Evolutionary conservation across 2,329 filamentous ascomycete species (phyloP).

Genomic region (Penicillium hordei): DNA sequence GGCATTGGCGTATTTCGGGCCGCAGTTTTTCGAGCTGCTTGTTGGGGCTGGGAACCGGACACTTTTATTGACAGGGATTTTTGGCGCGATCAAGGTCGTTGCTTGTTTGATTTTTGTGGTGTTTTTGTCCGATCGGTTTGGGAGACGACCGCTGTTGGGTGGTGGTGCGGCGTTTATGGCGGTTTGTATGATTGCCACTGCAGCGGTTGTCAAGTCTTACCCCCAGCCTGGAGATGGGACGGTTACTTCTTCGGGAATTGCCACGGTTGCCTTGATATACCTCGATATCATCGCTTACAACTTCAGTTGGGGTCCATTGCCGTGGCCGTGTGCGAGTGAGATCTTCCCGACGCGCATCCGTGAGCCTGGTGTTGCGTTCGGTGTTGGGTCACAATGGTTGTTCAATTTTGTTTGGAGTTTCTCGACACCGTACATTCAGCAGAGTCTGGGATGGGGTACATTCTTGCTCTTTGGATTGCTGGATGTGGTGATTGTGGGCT

Average conservation of each 20-base stretch:
- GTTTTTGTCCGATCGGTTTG: conserved; percentile 54
- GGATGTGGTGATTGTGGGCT: conserved; percentile 49
- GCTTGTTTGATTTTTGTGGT: conserved; percentile 54
- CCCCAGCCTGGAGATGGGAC: conserved; percentile 37
- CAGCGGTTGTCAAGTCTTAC: conserved; percentile 46
- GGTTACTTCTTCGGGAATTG: conserved; percentile 50
- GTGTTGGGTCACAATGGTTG: conserved; percentile 43
- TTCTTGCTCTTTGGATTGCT: conserved; percentile 46
- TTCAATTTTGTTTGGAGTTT: conserved; percentile 46
- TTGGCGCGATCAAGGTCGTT: conserved; percentile 54
- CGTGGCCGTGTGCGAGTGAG: conserved; percentile 42
- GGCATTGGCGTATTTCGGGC: conserved; percentile 56
- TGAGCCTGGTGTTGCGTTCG: conserved; percentile 42
- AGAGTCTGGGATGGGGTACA: conserved; percentile 50
- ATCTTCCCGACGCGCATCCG: conserved; percentile 43
- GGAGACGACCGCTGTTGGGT: conserved; percentile 54
- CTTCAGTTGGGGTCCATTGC: conserved; percentile 43
- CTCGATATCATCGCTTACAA: conserved; percentile 52
- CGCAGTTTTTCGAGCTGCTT: conserved; percentile 56
- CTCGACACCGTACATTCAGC: conserved; percentile 46
- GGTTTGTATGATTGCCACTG: conserved; percentile 51
- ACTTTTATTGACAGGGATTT: conserved; percentile 54
- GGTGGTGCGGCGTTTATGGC: conserved; percentile 47
- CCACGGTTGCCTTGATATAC: conserved; percentile 56
- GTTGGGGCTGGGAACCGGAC: conserved; percentile 48